Evolutionary conservation across 2,329 filamentous ascomycete genomes (phyloP).

Genomic region (Emergomyces orientalis): DNA sequence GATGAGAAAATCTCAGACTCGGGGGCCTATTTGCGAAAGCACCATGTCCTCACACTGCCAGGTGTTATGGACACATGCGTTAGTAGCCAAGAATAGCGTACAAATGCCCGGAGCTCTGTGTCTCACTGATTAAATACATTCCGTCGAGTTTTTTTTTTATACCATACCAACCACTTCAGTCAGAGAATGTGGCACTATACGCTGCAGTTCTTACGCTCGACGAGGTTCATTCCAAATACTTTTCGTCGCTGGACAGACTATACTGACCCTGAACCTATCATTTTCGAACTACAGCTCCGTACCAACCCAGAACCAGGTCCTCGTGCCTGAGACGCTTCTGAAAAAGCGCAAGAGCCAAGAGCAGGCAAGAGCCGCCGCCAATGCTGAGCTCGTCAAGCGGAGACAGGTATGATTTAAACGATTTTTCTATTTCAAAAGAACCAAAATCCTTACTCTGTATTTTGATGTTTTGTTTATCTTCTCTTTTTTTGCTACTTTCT

Average conservation of each 20-base stretch:
- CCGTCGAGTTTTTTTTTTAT: slow-evolving; percentile 56
- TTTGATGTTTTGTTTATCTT: slow-evolving; percentile 6
- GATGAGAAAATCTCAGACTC: slow-evolving; percentile 51
- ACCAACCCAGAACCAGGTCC: slow-evolving; percentile 87
- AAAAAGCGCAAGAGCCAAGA: slow-evolving; percentile 99
- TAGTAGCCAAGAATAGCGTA: slow-evolving; percentile 11
- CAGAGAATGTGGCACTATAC: slow-evolving; percentile 80
- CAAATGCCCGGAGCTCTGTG: slow-evolving; percentile 12
- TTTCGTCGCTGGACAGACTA: slow-evolving; percentile 60
- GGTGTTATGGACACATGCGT: slow-evolving; percentile 9
- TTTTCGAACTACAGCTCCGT: slow-evolving; percentile 57
- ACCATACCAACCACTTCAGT: slow-evolving; percentile 46
- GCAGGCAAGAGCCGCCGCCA: slow-evolving; percentile 89
- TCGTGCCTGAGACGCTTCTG: slow-evolving; percentile 97
- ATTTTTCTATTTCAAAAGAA: neutral
- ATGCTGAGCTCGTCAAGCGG: slow-evolving; percentile 70
- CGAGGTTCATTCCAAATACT: slow-evolving; percentile 57
- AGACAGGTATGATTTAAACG: slow-evolving; percentile 65
- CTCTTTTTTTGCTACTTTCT: slow-evolving; percentile 15
- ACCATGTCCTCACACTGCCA: neutral
- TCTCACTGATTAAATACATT: slow-evolving; percentile 72
- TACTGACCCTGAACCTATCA: slow-evolving; percentile 49
- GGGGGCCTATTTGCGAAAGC: slow-evolving; percentile 21
- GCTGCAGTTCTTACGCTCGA: slow-evolving; percentile 87
- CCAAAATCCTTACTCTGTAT: neutral